phyloP scores from a whole-genome alignment of 371 early-diverging fungal species.

The Rhizopus microsporus region DNA sequence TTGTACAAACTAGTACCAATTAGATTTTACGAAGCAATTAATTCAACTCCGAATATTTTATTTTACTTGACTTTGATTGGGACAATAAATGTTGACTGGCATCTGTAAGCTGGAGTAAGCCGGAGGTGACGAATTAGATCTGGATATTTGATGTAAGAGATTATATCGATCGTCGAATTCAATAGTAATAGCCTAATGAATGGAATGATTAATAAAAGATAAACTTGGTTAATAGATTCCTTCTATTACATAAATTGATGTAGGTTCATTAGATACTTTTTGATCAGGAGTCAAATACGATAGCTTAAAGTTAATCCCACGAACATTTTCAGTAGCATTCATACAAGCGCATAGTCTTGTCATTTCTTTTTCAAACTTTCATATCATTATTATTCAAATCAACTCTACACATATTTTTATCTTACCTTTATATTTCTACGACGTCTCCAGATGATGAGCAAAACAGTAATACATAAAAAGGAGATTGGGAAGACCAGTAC shows the following conservation, averaged over 20 bases:
- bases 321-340: slow-evolving; percentile 54
- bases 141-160: slow-evolving; percentile 39
- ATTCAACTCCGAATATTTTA: not conserved
- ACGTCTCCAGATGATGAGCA: slow-evolving; percentile 29
- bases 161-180: slow-evolving; percentile 48
- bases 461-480: slow-evolving; percentile 22
- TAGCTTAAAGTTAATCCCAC: slow-evolving; percentile 45
- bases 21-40: not conserved
- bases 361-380: slow-evolving; percentile 38
- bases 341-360: slow-evolving; percentile 42
- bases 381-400: not conserved
- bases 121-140: slow-evolving; percentile 23
- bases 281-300: slow-evolving; percentile 32
- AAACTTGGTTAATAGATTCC: slow-evolving; percentile 12
- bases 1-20: slow-evolving; percentile 3
- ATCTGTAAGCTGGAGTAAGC: slow-evolving; percentile 19
- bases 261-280: slow-evolving; percentile 15
- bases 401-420: not conserved
- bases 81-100: not conserved
- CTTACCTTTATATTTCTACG: slow-evolving; percentile 30
- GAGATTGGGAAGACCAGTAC: slow-evolving; percentile 29
- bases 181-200: slow-evolving; percentile 39
- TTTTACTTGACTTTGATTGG: not conserved
- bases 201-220: not conserved
- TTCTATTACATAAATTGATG: slow-evolving; percentile 31